These are phyloP conservation scores for Rosa rugosa DNA, from an alignment of 306 rosid species.

Conservation along the genomic window DNA sequence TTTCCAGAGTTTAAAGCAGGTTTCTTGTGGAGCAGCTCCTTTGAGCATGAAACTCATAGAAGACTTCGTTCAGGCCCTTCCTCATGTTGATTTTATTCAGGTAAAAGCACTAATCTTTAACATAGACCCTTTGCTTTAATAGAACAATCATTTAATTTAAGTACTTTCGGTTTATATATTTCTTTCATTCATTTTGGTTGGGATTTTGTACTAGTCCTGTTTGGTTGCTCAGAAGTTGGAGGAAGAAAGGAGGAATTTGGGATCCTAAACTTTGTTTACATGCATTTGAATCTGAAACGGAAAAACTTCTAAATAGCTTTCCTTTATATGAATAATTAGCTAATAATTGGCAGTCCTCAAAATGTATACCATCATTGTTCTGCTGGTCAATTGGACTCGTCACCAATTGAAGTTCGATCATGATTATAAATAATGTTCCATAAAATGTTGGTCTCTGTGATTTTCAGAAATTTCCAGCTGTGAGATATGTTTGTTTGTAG, in stretches of 20 bases:
- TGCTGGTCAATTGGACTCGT: not conserved
- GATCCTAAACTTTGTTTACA: not conserved
- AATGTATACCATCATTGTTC: not conserved
- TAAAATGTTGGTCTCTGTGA: not conserved
- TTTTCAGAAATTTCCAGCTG: conserved; percentile 1
- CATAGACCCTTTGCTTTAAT: not conserved
- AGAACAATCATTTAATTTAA: not conserved
- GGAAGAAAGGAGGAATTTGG: not conserved
- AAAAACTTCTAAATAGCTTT: not conserved
- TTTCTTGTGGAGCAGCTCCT: conserved; percentile 75
- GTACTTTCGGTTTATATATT: not conserved
- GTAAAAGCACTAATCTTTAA: not conserved
- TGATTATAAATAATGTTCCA: not conserved
- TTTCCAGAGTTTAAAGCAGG: conserved; percentile 71
- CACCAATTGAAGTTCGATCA: not conserved
- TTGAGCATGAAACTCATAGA: conserved; percentile 38
- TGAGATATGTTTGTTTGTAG: conserved; percentile 20
- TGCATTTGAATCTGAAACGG: not conserved
- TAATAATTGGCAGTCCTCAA: not conserved
- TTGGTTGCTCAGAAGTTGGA: not conserved
- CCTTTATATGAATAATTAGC: not conserved
- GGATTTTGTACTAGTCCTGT: not conserved
- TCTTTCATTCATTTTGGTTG: not conserved
- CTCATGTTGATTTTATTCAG: conserved; percentile 78
- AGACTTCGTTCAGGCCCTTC: conserved; percentile 50